Evolutionary conservation across 352 stramenopile genomes (phyloP), one percentile per base, ranked within the genome.

Genomic region (Pythium pyrilobum): DNA sequence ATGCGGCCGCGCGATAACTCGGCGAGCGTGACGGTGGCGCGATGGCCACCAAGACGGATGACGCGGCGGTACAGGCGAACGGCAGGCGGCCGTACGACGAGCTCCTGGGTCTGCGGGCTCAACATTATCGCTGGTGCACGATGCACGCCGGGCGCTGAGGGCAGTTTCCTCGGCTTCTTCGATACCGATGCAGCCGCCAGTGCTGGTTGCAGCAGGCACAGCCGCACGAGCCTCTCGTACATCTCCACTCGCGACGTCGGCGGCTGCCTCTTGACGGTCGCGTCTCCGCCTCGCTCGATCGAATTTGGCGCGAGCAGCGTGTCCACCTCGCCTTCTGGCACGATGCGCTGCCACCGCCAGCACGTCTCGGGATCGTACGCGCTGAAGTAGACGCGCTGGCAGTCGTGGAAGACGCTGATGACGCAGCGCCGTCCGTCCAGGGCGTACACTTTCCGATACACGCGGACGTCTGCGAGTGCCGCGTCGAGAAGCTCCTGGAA

Each of bases 391-490:
- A 90, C 60, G 29, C 74, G 71, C 43, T 73, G 59, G 41, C 77
- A 90, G 54, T 93, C 81, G 38, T 89, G 83, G 27, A 72, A 88
- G 20, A 93, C 62, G 10, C 52, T 82, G n/a, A 92, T 43, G 11
- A 93, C 52, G 24, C 75, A 86, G 0, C 70, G 73, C 6, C 71
- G 66, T 18, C 55, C 56, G 23, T 76, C 58, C 2, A 93, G 63
- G 10, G 48, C 47, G 37, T 77, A 66, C 11, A 69, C 70, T 23
- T 67, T 74, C 23, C 81, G 75, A 45, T 87, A 85, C 29, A 92
- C 81, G 8, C 66, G 72, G 1, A 85, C 75, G 45, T 90, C 78
- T 11, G 72, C 52, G 0, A 93, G 71, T 12, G 85, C 52, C 2
- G 77, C 75, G 5, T 89, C 71, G 24, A 90, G 53, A 11, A 93